These are phyloP conservation scores for Blastobotrys parvus DNA, from an alignment of 805 yeast species.

Conservation along the genomic window DNA sequence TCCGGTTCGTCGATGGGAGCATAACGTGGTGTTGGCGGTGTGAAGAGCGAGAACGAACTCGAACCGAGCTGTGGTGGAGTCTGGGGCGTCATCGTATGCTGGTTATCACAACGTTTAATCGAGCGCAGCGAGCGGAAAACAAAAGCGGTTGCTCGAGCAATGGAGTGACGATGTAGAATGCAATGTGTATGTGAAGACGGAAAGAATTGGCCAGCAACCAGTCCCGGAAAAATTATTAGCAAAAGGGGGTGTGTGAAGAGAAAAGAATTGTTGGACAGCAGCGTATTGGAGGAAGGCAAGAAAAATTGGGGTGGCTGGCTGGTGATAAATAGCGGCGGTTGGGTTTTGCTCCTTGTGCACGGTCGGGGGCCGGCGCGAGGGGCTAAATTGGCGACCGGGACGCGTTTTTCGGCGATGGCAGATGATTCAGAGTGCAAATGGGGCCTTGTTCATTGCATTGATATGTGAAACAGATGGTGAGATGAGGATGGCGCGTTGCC, in stretches of 20 bases:
- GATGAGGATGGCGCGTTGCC: too few relatives aligned
- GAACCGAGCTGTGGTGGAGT: constrained; percentile 12
- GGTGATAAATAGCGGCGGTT: too few relatives aligned
- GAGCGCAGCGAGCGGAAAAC: not conserved
- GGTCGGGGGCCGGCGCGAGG: too few relatives aligned
- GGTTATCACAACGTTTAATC: not conserved
- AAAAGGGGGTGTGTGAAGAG: not conserved
- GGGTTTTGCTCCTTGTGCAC: too few relatives aligned
- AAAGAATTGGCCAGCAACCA: not conserved
- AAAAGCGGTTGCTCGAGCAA: not conserved
- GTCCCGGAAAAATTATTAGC: not conserved
- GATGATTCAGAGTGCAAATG: too few relatives aligned
- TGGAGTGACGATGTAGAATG: not conserved
- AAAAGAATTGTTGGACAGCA: not conserved
- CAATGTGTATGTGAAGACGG: not conserved
- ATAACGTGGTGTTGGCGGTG: constrained; percentile 19
- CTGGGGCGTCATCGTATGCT: constrained; percentile 6
- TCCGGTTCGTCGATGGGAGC: constrained; percentile 22
- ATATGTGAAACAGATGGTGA: too few relatives aligned
- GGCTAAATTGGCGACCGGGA: too few relatives aligned
- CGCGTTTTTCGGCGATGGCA: too few relatives aligned
- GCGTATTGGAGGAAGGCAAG: not conserved
- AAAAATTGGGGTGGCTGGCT: not conserved
- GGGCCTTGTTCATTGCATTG: too few relatives aligned
- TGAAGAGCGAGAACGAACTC: constrained; percentile 8